Conservation (phyloP, 2,329 filamentous ascomycete species). For the Aspergillus cejpii region DNA sequence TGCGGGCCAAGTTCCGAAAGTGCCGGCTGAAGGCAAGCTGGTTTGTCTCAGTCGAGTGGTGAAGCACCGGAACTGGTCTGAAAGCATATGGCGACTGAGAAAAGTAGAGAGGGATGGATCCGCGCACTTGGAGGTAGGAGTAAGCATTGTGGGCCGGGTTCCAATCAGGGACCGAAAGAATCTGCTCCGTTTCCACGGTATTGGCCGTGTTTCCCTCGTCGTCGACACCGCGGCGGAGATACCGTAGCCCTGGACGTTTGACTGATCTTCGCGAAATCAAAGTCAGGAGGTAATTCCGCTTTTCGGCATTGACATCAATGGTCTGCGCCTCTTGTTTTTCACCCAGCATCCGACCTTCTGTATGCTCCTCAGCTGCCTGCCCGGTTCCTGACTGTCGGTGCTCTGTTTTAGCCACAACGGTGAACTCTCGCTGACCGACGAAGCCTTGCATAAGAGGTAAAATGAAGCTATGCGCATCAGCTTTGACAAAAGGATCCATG, state of each 20-base stretch:
- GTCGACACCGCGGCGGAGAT: slow-evolving; percentile 82
- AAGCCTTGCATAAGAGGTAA: slow-evolving; percentile 91
- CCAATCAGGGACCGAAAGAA: slow-evolving; percentile 68
- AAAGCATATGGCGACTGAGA: slow-evolving; percentile 90
- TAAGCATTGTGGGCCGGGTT: slow-evolving; percentile 57
- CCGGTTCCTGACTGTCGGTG: slow-evolving; percentile 9
- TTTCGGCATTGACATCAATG: slow-evolving; percentile 22
- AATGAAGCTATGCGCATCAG: slow-evolving; percentile 63
- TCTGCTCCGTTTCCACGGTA: slow-evolving; percentile 89
- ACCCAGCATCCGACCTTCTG: slow-evolving; percentile 36
- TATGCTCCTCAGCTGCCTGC: slow-evolving; percentile 13
- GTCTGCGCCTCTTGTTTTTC: slow-evolving; percentile 34
- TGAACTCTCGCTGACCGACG: slow-evolving; percentile 76
- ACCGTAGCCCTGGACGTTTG: slow-evolving; percentile 79
- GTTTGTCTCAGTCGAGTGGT: slow-evolving; percentile 75
- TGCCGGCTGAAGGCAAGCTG: slow-evolving; percentile 71
- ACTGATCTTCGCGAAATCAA: slow-evolving; percentile 83
- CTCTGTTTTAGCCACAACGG: slow-evolving; percentile 49
- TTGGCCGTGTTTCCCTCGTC: slow-evolving; percentile 86
- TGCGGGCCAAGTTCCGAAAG: slow-evolving; percentile 60
- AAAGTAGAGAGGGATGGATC: slow-evolving; percentile 91
- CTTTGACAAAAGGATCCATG: slow-evolving; percentile 63
- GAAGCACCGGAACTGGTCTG: slow-evolving; percentile 75
- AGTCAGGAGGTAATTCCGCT: slow-evolving; percentile 65
- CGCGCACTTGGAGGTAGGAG: slow-evolving; percentile 81